Evolutionary conservation across 345 rosid species (phyloP), one percentile per base, ranked within the genome.

Genomic region (Syzygium grande): DNA sequence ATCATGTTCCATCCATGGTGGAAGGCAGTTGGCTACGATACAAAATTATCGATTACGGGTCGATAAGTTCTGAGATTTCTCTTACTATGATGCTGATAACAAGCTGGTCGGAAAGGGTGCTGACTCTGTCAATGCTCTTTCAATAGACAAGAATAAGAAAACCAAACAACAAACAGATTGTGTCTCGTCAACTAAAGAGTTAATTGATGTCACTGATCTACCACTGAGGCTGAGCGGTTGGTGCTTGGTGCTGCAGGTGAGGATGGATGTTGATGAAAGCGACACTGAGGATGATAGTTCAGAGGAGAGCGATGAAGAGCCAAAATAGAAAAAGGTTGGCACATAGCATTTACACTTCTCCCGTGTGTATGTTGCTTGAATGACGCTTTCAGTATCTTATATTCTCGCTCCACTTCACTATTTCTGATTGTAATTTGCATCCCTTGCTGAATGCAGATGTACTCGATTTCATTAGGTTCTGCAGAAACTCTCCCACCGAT

Each of bases 271-370:
- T 58, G 91, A 87, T 51, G 87, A 90, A 52, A 95, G 92, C 78
- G 96, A 92, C 52, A 90, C 89, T 56, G 93, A 91, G 1, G 92
- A 91, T 21, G 93, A 91, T n/a, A 88, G 91, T 80, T 89, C 91
- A 73, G 94, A 91, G 5, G 91, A 89, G 30, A 89, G 90, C 49
- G 93, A 91, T 54, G 93, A 92, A 84, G 95, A 91, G 86, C 95
- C 97, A 84, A 88, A 92, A 21, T 41, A 17, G 9, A 94, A 92
- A 83, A 94, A 94, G 94, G 94, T 91, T 2, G 79, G 80, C 80
- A 34, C 25, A 68, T 34, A 68, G 80, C 80, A 84, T 59, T 79
- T 52, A 11, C 85, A 51, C 51, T 51, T 43, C 58, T 27, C n/a
- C 41, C 10, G 5, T 84, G 38, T 27, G 55, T n/a, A 12, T 30